phyloP scores from a whole-genome alignment of 805 yeast species.

The Candida rishiriensis region DNA sequence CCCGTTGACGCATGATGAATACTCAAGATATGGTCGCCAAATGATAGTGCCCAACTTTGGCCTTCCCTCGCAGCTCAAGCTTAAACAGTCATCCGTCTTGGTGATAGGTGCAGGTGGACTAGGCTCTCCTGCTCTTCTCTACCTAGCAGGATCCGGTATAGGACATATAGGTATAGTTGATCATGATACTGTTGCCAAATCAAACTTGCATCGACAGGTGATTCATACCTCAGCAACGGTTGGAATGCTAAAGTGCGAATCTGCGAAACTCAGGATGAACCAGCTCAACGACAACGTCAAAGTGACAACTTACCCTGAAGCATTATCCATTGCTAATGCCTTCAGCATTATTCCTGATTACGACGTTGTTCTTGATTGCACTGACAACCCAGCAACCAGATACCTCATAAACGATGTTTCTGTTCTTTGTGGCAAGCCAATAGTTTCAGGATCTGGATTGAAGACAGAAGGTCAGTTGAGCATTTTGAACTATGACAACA shows the following conservation, averaged over 20 bases:
- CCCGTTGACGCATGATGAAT: conserved; percentile 55
- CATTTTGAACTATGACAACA: conserved; percentile 57
- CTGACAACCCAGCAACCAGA: conserved; percentile 86
- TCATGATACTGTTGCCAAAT: conserved; percentile 74
- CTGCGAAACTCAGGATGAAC: conserved; percentile 57
- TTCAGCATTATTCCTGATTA: conserved; percentile 57
- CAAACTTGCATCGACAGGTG: conserved; percentile 88
- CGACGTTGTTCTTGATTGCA: conserved; percentile 85
- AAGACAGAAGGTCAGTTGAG: conserved; percentile 88
- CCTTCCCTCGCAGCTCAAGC: conserved; percentile 47
- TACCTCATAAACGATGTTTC: conserved; percentile 84
- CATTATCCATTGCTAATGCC: conserved; percentile 54
- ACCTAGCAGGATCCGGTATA: conserved; percentile 83
- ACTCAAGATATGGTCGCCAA: conserved; percentile 84
- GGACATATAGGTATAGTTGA: conserved; percentile 86
- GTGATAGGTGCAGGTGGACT: conserved; percentile 97
- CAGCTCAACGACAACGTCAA: conserved; percentile 65
- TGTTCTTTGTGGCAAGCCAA: conserved; percentile 60
- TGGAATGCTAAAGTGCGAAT: conserved; percentile 71
- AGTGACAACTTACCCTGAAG: conserved; percentile 46
- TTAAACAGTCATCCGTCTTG: conserved; percentile 57
- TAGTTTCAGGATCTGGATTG: conserved; percentile 90
- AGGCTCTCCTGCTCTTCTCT: conserved; percentile 87
- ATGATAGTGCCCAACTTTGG: conserved; percentile 87
- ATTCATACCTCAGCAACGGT: conserved; percentile 64